Base-by-base conservation (phyloP, 2,329 filamentous ascomycete genomes). In the Calonectria henricotiae region DNA sequence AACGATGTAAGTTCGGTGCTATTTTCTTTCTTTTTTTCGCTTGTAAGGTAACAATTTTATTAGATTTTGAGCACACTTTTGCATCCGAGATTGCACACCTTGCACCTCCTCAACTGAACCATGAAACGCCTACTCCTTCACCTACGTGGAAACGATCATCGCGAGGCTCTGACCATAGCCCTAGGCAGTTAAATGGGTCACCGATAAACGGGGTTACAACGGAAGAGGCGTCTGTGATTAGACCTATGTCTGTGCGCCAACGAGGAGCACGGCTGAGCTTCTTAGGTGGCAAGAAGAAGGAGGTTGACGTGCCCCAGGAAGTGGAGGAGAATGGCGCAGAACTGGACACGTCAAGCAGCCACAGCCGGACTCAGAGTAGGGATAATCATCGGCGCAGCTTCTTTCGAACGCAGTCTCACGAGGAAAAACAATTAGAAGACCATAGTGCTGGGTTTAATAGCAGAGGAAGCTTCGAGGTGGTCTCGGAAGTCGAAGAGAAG, bases 41-140 rank as follows among this genome's bases (percentile, higher is more conserved):
- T 39, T 51, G 20, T 37, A 54, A 11, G 65, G 74, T 81, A 46
- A 81, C 66, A 20, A 46, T 4, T 35, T 43, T n/a, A 15, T 3
- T 62, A 91, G 90, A 87, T 78, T 92, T 92, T 72, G 87, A 91
- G 78, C 81, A 79, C 17, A 90, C 88, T 0, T 93, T 92, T 78
- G 90, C 90, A 0, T 86, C 89, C 0, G 92, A 94, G 79, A 88
- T 94, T 41, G 86, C 88, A 15, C 85, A 90, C 41, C 89, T 94
- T 74, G 86, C 88, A 2, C 89, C 88, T 12, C 84, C 84, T 2
- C 86, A 85, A 60, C 82, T 82, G 4, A 76, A 79, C 7, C 83
- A 83, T 17, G 85, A 86, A 20, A 79, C 82, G n/a, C 80, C 82
- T 63, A 82, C 84, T 12, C 75, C 85, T 47, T 84, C 86, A 12